Conservation (phyloP, 345 rosid species). For the Eucalyptus marginata region DNA sequence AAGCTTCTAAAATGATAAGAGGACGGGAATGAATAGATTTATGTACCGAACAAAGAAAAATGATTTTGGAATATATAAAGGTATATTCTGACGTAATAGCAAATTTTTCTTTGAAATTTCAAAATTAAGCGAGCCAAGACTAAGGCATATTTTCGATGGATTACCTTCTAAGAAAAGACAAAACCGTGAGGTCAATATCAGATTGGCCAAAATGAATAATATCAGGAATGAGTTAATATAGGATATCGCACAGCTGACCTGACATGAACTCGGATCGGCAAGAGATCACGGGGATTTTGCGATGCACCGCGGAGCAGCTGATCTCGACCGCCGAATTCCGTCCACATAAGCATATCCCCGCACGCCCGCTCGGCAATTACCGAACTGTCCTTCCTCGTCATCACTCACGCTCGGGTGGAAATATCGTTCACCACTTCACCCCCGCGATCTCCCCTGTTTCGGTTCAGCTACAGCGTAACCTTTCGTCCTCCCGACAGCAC, state of each 20-base stretch:
- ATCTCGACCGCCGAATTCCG: background rate
- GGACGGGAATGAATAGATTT: too few relatives aligned
- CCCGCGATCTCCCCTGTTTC: background rate
- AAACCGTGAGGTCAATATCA: too few relatives aligned
- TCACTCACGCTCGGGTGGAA: background rate
- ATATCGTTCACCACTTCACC: background rate
- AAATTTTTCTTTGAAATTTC: too few relatives aligned
- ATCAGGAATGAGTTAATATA: too few relatives aligned
- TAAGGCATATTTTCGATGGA: accelerated
- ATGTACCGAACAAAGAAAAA: too few relatives aligned
- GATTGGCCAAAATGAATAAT: too few relatives aligned
- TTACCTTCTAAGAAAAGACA: too few relatives aligned
- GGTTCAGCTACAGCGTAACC: background rate
- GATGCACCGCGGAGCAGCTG: background rate
- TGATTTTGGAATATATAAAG: accelerated
- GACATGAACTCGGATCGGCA: background rate
- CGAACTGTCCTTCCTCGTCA: background rate
- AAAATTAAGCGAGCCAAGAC: too few relatives aligned
- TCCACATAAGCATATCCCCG: background rate
- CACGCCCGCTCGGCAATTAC: background rate
- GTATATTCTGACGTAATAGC: accelerated
- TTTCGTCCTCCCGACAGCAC: background rate
- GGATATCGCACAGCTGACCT: background rate
- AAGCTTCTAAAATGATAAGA: too few relatives aligned
- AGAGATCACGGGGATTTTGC: background rate